Percentiles rank a stretch among this genome's conserved stretches.
These are phyloP conservation scores for Polyporus arcularius DNA, from an alignment of 768 basidiomycete species.

Conservation along the genomic window DNA sequence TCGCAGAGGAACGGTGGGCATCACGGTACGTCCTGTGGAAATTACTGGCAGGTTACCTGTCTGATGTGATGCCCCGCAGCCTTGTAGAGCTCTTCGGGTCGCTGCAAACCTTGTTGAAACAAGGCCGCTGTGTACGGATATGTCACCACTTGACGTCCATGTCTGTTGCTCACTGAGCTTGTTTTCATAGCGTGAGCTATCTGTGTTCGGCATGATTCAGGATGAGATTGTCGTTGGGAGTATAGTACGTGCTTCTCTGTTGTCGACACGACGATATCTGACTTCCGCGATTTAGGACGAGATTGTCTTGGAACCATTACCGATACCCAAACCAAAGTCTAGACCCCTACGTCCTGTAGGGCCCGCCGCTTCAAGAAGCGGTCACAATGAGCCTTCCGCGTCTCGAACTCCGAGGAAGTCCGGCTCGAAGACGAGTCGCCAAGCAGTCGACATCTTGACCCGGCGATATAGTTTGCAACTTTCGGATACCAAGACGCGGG, in stretches of 20 bases:
- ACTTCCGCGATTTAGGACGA: slow-evolving; percentile 48
- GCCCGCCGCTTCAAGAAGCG: neutral
- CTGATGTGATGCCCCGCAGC: slow-evolving; percentile 37
- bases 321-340: neutral
- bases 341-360: no score
- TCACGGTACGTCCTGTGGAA: slow-evolving; percentile 50
- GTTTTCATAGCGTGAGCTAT: slow-evolving; percentile 69
- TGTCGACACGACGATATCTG: neutral
- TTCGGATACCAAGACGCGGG: slow-evolving; percentile 74
- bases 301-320: slow-evolving; percentile 31
- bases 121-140: slow-evolving; percentile 54
- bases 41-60: no score
- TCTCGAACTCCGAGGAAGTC: slow-evolving; percentile 19
- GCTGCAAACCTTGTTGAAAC: slow-evolving; percentile 48
- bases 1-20: slow-evolving; percentile 77
- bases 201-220: slow-evolving; percentile 76
- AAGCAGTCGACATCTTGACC: slow-evolving; percentile 6
- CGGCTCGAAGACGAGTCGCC: slow-evolving; percentile 31
- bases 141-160: neutral
- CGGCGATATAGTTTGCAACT: slow-evolving; percentile 41
- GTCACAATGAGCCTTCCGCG: slow-evolving; percentile 14
- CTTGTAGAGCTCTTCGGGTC: slow-evolving; percentile 72
- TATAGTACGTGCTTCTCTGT: slow-evolving; percentile 50
- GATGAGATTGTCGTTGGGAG: slow-evolving; percentile 68
- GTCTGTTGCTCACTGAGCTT: neutral